Evolutionary conservation across 2,329 filamentous ascomycete genomes (phyloP).

Genomic region (Diaporthe sp.): DNA sequence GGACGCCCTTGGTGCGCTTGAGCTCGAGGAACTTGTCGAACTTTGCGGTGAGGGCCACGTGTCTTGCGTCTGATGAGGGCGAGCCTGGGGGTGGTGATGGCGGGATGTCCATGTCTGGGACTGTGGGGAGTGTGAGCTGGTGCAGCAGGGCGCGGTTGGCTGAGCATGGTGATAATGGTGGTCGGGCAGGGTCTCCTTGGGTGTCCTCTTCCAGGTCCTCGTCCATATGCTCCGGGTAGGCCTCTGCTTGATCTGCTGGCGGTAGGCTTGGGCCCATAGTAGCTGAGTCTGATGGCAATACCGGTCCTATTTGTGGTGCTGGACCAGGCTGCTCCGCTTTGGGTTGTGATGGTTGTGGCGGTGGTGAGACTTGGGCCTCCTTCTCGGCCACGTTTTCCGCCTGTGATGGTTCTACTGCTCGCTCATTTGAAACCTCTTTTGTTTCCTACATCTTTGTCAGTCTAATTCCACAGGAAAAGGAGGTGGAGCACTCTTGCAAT

Average conservation of each 20-base stretch:
- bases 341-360: conserved; percentile 14
- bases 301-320: conserved; percentile 12
- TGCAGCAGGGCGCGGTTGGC: conserved; percentile 74
- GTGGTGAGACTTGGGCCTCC: neutral
- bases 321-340: conserved; percentile 1
- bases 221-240: conserved; percentile 40
- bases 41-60: conserved; percentile 68
- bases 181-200: neutral
- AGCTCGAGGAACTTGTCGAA: conserved; percentile 81
- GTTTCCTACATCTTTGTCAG: neutral
- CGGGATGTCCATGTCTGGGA: conserved; percentile 81
- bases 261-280: conserved; percentile 41
- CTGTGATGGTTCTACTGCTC: neutral
- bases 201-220: conserved; percentile 10
- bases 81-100: conserved; percentile 75
- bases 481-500: neutral
- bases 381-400: neutral
- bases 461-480: neutral
- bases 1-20: conserved; percentile 78
- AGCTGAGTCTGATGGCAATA: neutral
- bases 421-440: neutral
- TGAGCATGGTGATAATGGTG: conserved; percentile 75
- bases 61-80: conserved; percentile 43
- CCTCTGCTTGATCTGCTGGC: conserved; percentile 38
- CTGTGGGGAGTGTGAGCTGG: conserved; percentile 79